These are phyloP conservation scores for Syncephalastrum racemosum DNA, from an alignment of 371 early-diverging fungal species.

Conservation along the genomic window DNA sequence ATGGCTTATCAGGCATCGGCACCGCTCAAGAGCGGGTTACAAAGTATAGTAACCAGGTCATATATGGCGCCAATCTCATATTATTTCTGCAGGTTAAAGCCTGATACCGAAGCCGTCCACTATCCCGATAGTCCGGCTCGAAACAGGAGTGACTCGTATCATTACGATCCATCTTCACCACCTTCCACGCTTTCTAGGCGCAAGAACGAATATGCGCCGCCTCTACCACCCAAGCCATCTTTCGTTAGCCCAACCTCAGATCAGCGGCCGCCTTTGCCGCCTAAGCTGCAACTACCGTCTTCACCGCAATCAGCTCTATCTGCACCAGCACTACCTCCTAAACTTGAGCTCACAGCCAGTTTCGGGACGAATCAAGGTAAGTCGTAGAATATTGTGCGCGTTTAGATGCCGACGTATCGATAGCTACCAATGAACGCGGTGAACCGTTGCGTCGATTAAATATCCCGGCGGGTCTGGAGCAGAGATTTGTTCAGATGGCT, in stretches of 20 bases:
- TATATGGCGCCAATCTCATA: neutral
- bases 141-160: slow-evolving; percentile 42
- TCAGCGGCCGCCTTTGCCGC: slow-evolving; percentile 10
- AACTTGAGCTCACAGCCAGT: slow-evolving; percentile 16
- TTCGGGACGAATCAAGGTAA: slow-evolving; percentile 4
- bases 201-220: neutral
- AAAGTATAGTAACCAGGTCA: neutral
- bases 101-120: slow-evolving; percentile 4
- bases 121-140: slow-evolving; percentile 23
- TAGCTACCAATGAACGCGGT: slow-evolving; percentile 60
- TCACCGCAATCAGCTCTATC: neutral
- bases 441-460: slow-evolving; percentile 65
- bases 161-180: neutral
- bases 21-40: neutral
- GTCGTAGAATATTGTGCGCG: neutral
- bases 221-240: slow-evolving; percentile 16
- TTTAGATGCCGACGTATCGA: neutral
- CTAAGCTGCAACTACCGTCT: slow-evolving; percentile 10
- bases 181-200: neutral
- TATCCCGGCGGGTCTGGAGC: slow-evolving; percentile 63
- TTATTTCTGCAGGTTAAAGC: too few relatives aligned
- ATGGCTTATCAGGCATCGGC: slow-evolving; percentile 45
- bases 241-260: neutral
- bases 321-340: slow-evolving; percentile 35
- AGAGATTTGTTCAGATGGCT: slow-evolving; percentile 76